Evolutionary conservation across 441 rosid species (phyloP).

Genomic region (Pelargonium australe): DNA sequence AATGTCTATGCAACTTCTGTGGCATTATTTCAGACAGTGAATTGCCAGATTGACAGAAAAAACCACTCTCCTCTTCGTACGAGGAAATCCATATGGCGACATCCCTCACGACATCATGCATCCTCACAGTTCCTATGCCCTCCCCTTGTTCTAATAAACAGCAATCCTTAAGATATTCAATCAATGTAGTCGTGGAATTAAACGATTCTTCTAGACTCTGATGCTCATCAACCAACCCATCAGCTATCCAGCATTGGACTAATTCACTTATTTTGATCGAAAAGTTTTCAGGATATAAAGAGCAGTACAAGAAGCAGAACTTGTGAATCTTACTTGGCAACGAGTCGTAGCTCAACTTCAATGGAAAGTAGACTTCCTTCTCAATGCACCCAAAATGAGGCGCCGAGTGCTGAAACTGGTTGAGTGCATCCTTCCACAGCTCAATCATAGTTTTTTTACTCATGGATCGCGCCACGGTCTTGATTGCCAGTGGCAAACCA

Average conservation of each 20-base stretch:
- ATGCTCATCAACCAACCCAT: constrained; percentile 22
- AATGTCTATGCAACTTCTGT: constrained; percentile 13
- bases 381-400: constrained; percentile 14
- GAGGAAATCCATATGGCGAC: constrained; percentile 25
- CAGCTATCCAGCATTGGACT: constrained; percentile 31
- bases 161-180: constrained; percentile 30
- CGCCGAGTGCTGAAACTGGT: constrained; percentile 9
- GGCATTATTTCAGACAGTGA: constrained; percentile 1
- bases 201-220: constrained; percentile 24
- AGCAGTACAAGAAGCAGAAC: constrained; percentile 26
- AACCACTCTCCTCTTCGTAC: constrained; percentile 16
- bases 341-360: constrained; percentile 23
- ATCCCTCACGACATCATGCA: constrained; percentile 33
- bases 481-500: constrained; percentile 35
- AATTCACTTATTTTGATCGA: constrained; percentile 27
- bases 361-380: constrained; percentile 17
- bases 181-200: constrained; percentile 23
- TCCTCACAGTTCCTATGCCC: constrained; percentile 20
- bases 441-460: constrained; percentile 15
- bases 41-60: constrained; percentile 17
- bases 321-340: constrained; percentile 22
- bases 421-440: constrained; percentile 23
- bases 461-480: constrained; percentile 28
- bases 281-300: constrained; percentile 22
- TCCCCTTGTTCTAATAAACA: constrained; percentile 36